Evolutionary conservation across 192 early-diverging fungal species (phyloP), one percentile per base, ranked within the genome.

Genomic region (Backusella australiensis): DNA sequence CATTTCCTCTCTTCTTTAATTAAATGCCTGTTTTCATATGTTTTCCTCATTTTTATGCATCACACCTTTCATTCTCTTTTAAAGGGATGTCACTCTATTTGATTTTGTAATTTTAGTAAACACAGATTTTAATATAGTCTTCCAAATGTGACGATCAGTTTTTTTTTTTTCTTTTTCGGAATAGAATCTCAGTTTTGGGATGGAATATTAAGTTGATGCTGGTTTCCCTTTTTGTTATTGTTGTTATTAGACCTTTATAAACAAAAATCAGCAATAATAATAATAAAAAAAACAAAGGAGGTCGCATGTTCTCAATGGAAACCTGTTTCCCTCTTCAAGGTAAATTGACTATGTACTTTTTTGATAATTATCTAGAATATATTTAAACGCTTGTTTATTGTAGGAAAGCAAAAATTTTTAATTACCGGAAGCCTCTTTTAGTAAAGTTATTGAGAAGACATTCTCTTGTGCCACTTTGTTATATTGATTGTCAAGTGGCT

Each of bases 71-170:
- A n/a, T 56, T 56, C 19, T 11, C 23, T 21, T 56, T 56, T 9
- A 23, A 52, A 56, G 53, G 53, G 19, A 56, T n/a, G 0, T 0
- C 53, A 23, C 8, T 56, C 7, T 56, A 56, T 56, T 56, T n/a
- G 53, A 26, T 56, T 56, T 56, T 56, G 53, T 56, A 56, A 56
- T 56, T 56, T 56, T 56, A 56, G 53, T 56, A 56, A 56, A 9
- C 21, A n/a, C 53, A 56, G 53, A 56, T 56, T 56, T 56, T 56
- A 56, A 56, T 56, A 56, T 56, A 21, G 52, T 21, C 52, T 56
- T 56, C 52, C 52, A 56, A 56, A 21, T n/a, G 8, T 56, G 52
- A 56, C 21, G 52, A 56, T 53, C 19, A 53, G 17, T 21, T 53
- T 23, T 53, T 53, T 53, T 23, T 19, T 56, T 19, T 53, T 53